A percentile compares a stretch with the other conserved stretches of the same genome.
Conservation (phyloP, 2,329 filamentous ascomycete species). For the Nemania sp. region DNA sequence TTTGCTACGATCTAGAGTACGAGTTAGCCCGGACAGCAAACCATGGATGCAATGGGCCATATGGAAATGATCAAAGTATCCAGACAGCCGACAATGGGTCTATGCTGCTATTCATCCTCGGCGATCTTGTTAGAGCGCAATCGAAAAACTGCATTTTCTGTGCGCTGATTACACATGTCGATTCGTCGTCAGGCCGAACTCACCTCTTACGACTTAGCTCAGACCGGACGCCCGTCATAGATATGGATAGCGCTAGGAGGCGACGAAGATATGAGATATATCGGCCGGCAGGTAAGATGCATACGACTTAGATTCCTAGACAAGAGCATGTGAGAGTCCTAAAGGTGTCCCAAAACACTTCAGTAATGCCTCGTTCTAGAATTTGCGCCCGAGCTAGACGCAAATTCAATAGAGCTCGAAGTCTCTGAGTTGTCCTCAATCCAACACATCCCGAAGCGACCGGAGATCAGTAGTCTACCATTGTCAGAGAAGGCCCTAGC, state of each 20-base stretch:
- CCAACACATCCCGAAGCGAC: background rate
- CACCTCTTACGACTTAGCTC: background rate
- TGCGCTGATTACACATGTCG: background rate
- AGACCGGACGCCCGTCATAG: background rate
- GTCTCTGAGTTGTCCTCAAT: background rate
- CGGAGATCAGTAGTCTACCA: background rate
- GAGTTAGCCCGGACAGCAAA: background rate
- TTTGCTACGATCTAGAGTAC: background rate
- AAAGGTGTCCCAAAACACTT: too few species aligned
- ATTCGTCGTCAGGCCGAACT: background rate
- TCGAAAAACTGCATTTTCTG: background rate
- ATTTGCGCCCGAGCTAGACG: background rate
- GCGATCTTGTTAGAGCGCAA: background rate
- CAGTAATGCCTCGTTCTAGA: background rate
- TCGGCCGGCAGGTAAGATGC: background rate
- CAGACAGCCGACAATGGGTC: background rate
- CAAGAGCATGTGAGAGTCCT: background rate
- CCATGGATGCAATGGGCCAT: background rate
- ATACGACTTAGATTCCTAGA: too few species aligned
- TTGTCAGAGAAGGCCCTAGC: background rate
- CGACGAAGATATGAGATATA: conserved; percentile 1
- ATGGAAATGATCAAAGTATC: background rate
- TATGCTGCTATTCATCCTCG: background rate
- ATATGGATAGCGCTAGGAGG: conserved; percentile 1
- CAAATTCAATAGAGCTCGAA: background rate